Base-by-base conservation (phyloP, 805 yeast species). In the Pichia deserticola region DNA sequence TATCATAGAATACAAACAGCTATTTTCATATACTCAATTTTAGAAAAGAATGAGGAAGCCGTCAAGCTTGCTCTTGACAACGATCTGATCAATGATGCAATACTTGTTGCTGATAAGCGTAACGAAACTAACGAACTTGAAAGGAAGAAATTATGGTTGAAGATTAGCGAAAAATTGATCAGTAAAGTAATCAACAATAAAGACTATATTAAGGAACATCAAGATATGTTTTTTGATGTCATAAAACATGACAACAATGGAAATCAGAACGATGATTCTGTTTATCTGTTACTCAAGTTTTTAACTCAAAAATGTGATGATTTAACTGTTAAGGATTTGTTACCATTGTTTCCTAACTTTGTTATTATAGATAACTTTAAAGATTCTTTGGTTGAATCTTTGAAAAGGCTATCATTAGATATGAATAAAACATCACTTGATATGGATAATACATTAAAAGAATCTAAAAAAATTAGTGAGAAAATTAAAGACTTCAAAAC, bases 261-360 rank as follows among this genome's bases (percentile, higher is more conserved):
- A 5, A 12, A 15, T 27, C n/a, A 25, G 28, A 36, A 25, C 7
- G 42, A 45, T 6, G 57, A 59, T 45, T 59, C 60, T 44, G 70
- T 60, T 57, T 50, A 46, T 27, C 57, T 41, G 55, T 67, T 64
- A 51, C 64, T 66, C 36, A 67, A 54, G 51, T 77, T 58, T 51
- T 66, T 68, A 47, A 62, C 65, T 50, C 72, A 68, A 15, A 76
- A 75, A 27, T 72, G 79, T 54, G 78, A 73, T 13, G 58, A 77
- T 12, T 62, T 86, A 25, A 76, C 82, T 4, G 81, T 93, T 41
- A 89, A 86, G 54, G 98, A 93, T 59, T 61, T 93, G 39, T 67
- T 93, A 45, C 95, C 95, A 2, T 69, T 88, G 34, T 83, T 93
- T 55, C 96, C 97, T 0, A 90, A 89, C 57, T 80, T 86, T 50